Conservation (phyloP, 2,329 filamentous ascomycete species). For the Botryotinia narcissicola region DNA sequence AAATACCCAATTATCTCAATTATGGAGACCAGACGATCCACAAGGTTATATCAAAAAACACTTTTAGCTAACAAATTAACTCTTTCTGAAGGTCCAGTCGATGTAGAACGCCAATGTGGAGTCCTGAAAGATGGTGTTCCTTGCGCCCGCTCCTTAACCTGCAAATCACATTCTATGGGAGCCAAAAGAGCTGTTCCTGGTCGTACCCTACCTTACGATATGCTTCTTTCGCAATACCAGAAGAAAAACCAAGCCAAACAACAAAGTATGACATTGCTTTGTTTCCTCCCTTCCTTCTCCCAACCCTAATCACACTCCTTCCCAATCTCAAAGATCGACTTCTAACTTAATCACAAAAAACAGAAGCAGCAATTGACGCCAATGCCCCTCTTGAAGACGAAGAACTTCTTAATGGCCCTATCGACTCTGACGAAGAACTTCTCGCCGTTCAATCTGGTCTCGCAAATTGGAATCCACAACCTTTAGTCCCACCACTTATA, state of each 20-base stretch:
- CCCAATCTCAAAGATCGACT: background rate
- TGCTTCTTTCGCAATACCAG: slow-evolving; percentile 82
- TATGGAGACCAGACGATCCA: background rate
- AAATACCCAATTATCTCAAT: background rate
- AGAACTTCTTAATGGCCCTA: slow-evolving; percentile 70
- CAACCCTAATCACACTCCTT: background rate
- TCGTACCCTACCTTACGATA: slow-evolving; percentile 85
- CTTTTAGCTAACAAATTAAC: slow-evolving; percentile 18
- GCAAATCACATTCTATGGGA: slow-evolving; percentile 94
- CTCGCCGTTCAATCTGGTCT: slow-evolving; percentile 82
- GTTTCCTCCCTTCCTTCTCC: slow-evolving; percentile 22
- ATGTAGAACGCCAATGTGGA: slow-evolving; percentile 92
- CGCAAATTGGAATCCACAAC: slow-evolving; percentile 72
- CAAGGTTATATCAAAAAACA: background rate
- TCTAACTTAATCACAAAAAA: slow-evolving; percentile 14
- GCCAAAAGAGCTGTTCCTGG: slow-evolving; percentile 87
- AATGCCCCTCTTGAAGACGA: slow-evolving; percentile 88
- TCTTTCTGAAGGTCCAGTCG: slow-evolving; percentile 64
- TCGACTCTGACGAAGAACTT: slow-evolving; percentile 95
- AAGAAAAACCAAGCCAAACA: slow-evolving; percentile 99
- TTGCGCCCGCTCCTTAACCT: slow-evolving; percentile 85
- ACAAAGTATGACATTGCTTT: slow-evolving; percentile 65
- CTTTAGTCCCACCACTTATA: slow-evolving; percentile 65
- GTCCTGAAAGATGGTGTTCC: slow-evolving; percentile 83
- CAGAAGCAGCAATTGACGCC: slow-evolving; percentile 90